Evolutionary conservation across 2,329 filamentous ascomycete species (phyloP), one percentile per base, ranked within the genome.

Genomic region (Calycina marina): DNA sequence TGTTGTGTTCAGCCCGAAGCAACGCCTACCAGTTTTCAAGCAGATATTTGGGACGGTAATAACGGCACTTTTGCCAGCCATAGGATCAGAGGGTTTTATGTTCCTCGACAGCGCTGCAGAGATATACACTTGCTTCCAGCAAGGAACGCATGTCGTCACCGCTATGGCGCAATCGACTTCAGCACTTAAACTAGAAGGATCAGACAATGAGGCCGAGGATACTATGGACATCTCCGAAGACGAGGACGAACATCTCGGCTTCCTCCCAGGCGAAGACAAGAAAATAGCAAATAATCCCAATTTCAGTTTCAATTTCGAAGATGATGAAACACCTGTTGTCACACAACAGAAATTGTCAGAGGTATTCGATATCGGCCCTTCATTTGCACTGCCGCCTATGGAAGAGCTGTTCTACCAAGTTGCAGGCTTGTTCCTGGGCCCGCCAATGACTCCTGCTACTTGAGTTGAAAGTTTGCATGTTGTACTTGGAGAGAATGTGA

Each of bases 401-500:
- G 72, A 78, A 53, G 79, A 84, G 40, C 67, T 83, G 58, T 85
- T 86, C 50, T 73, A 77, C 53, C 71, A 74, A 53, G 74, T 88
- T 24, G 68, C 77, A 9, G 69, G 61, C 4, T 50, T 82, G 40
- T 72, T 79, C 50, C 66, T 69, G 1, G 59, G 67, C 38, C 76
- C 70, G 51, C 63, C 69, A 10, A 43, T 61, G 26, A 46, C 50
- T 18, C 29, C n/a, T 22, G 20, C 20, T 9, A 22, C 8, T 9
- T 9, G 20, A 22, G n/a, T 22, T 22, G 20, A 9, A 22, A 22
- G n/a, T 22, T 9, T 3, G 20, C n/a, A 37, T 31, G 33, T 12
- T 27, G 35, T 37, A 22, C 31, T 27, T 22, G 20, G 20, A n/a
- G 20, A 22, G 20, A n/a, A n/a, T n/a, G n/a, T n/a, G n/a, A n/a